These are phyloP conservation scores for Balakata baccata DNA, from an alignment of 345 rosid genomes.

Conservation along the genomic window DNA sequence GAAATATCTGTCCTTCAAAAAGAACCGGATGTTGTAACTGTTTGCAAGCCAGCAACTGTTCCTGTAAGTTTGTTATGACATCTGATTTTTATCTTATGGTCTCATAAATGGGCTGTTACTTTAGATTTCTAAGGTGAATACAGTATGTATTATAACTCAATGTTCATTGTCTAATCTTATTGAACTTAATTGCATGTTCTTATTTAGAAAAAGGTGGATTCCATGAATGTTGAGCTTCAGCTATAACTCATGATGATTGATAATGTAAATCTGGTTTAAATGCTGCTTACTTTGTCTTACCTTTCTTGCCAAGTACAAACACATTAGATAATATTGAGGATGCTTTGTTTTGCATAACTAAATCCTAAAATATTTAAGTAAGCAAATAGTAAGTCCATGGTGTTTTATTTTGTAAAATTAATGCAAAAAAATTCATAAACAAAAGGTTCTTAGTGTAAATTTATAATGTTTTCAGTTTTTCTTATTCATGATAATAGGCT, in stretches of 20 bases:
- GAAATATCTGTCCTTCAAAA: slow-evolving; percentile 56
- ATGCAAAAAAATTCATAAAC: not conserved
- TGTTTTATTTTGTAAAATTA: not conserved
- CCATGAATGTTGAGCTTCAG: not conserved
- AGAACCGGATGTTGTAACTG: slow-evolving; percentile 71
- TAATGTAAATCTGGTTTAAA: not conserved
- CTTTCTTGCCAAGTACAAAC: not conserved
- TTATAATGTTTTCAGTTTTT: not conserved
- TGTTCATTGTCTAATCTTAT: not conserved
- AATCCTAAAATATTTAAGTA: not conserved
- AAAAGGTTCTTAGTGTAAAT: not conserved
- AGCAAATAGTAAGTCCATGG: not conserved
- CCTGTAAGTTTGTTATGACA: slow-evolving; percentile 56
- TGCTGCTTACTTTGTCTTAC: not conserved
- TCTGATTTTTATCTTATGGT: not conserved
- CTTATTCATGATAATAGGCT: not conserved
- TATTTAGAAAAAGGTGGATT: not conserved
- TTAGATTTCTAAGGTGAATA: not conserved
- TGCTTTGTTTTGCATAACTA: not conserved
- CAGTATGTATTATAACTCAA: not conserved
- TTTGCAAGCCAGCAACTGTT: slow-evolving; percentile 78
- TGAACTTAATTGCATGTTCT: not conserved
- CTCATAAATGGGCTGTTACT: not conserved
- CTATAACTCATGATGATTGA: not conserved
- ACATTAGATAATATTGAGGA: not conserved